Evolutionary conservation across 2,329 filamentous ascomycete genomes (phyloP), one percentile per base, ranked within the genome.

Genomic region (Clonostachys sp.): DNA sequence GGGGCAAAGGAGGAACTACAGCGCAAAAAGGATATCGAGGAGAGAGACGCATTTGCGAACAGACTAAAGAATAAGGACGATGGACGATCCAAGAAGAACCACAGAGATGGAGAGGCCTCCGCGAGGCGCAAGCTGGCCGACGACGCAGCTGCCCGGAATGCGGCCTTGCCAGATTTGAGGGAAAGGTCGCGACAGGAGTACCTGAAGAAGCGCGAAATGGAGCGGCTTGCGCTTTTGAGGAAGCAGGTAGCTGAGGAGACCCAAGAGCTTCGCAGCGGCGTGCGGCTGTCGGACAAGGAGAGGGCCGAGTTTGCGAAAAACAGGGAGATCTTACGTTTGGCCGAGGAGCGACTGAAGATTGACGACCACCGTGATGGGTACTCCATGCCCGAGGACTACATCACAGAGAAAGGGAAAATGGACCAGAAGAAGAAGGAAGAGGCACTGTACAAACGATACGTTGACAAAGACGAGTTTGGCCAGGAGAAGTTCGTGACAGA

Each of bases 321-420:
- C 60, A 75, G 89, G 42, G 89, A 97, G 65, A 76, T 91, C 24
- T 68, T 96, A 40, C 78, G 85, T 35, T 74, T 96, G 40, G 89
- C 90, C 2, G 89, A 96, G 67, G 90, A 95, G 63, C 80, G 92
- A 18, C 72, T 92, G 47, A 81, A 81, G 41, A 95, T 99, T 53
- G 91, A 97, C 61, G 92, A 97, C 56, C 84, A 96, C 63, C 80
- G 86, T 17, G 91, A 96, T 70, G 92, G 92, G 3, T 99, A 97
- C 67, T 80, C 86, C 54, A 85, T 99, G 72, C 94, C 92, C 0
- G 91, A 96, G 53, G 91, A 96, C 63, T 96, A 96, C 61, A 92
- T 96, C 52, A 96, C 89, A 0, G 91, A 95, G 62, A 91, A 92
- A 67, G 91, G 90, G 18, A 94, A 95, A 61, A 85, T 95, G 52